Evolutionary conservation across 176 grass and related monocot species (phyloP).

Genomic region (Pharus latifolius): DNA sequence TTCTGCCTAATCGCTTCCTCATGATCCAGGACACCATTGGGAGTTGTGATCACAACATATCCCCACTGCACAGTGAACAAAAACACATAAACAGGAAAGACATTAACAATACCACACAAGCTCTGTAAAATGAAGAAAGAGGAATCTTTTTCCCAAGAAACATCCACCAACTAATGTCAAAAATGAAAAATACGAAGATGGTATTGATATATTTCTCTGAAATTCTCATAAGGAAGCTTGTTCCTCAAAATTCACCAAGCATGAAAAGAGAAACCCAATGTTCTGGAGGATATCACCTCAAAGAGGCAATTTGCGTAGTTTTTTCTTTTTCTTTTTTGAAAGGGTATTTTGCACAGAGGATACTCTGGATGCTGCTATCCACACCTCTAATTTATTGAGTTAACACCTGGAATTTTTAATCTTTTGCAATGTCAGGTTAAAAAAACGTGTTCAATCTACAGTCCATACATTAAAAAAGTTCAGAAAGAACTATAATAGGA

Average conservation of each 20-base stretch:
- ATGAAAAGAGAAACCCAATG: too few species aligned
- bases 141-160: not conserved
- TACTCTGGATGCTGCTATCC: not conserved
- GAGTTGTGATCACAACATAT: constrained; percentile 88
- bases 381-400: not conserved
- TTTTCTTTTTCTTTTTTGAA: not conserved
- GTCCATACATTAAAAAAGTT: too few species aligned
- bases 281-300: not conserved
- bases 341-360: not conserved
- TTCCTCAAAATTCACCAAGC: not conserved
- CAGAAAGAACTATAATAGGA: too few species aligned
- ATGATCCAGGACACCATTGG: constrained; percentile 88
- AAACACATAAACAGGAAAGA: not conserved
- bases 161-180: not conserved
- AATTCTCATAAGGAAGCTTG: not conserved
- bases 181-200: not conserved
- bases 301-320: not conserved
- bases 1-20: constrained; percentile 89
- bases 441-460: not conserved
- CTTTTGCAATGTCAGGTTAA: not conserved
- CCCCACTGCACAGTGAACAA: constrained; percentile 63
- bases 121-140: not conserved
- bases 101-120: not conserved
- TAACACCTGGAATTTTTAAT: not conserved
- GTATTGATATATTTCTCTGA: not conserved